Evolutionary conservation across 2,329 filamentous ascomycete genomes (phyloP).

Genomic region (Pseudogymnoascus sp.): DNA sequence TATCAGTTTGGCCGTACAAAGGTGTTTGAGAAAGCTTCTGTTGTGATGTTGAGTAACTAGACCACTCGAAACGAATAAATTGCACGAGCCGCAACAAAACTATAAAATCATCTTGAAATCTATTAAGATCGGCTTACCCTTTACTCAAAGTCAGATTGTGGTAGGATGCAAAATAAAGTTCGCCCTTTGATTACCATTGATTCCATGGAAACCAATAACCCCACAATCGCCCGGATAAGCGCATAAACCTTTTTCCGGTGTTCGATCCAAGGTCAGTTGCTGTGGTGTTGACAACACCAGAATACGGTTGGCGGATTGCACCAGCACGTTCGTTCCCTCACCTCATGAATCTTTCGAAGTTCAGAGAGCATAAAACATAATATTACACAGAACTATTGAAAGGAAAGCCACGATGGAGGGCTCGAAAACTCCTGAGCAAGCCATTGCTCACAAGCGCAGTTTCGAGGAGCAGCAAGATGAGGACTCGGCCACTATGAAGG

Average conservation of each 20-base stretch:
- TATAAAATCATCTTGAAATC: neutral
- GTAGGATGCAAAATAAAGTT: neutral
- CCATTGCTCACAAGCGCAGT: conserved; percentile 6
- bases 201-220: neutral
- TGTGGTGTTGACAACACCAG: neutral
- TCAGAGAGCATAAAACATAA: neutral
- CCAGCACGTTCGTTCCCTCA: conserved; percentile 2
- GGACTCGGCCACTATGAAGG: conserved; percentile 54
- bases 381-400: neutral
- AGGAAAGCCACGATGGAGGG: neutral
- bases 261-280: neutral
- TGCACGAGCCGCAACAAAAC: neutral
- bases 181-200: neutral
- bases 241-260: neutral
- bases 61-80: neutral
- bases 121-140: neutral
- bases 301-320: conserved; percentile 3
- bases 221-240: neutral
- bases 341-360: neutral
- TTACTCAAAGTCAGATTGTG: neutral
- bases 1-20: neutral
- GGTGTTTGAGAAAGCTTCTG: neutral
- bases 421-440: conserved; percentile 6
- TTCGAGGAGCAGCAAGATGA: conserved; percentile 30
- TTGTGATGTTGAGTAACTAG: neutral